These are phyloP conservation scores for Pleurotus sapidus DNA, from an alignment of 768 basidiomycete genomes.

Conservation along the genomic window DNA sequence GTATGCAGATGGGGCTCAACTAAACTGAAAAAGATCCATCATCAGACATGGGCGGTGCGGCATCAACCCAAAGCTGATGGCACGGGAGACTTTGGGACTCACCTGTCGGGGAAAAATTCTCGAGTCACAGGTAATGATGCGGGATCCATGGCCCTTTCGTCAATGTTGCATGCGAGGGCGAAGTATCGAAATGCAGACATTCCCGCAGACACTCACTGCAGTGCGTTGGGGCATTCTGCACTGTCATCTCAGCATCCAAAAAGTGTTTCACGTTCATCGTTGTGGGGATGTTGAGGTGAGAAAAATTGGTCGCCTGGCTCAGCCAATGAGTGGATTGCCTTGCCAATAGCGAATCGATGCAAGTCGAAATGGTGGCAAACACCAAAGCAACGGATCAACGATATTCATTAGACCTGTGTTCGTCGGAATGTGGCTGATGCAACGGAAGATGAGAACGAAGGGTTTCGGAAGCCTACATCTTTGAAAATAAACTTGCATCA, in stretches of 20 bases:
- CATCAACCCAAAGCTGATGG: neutral
- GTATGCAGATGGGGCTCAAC: neutral
- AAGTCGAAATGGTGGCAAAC: neutral
- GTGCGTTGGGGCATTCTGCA: no score
- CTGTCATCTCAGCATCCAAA: no score
- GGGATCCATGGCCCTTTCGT: neutral
- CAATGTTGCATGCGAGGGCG: no score
- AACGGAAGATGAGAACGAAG: neutral
- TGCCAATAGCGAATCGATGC: neutral
- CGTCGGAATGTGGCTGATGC: neutral
- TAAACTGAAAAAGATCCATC: neutral
- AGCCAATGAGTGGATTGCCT: neutral
- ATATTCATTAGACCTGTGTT: conserved; percentile 1
- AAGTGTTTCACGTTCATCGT: conserved; percentile 2
- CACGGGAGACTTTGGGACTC: neutral
- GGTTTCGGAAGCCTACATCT: neutral
- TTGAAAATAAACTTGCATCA: conserved; percentile 2
- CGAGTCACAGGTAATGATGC: no score
- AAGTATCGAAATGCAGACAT: no score
- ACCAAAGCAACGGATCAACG: conserved; percentile 3
- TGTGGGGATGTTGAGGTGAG: neutral
- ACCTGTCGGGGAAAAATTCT: no score
- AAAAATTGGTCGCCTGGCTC: conserved; percentile 7
- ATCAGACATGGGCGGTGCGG: conserved; percentile 3
- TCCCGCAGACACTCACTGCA: no score